Base-by-base conservation (phyloP, 306 rosid genomes). In the Gleditsia sinensis region DNA sequence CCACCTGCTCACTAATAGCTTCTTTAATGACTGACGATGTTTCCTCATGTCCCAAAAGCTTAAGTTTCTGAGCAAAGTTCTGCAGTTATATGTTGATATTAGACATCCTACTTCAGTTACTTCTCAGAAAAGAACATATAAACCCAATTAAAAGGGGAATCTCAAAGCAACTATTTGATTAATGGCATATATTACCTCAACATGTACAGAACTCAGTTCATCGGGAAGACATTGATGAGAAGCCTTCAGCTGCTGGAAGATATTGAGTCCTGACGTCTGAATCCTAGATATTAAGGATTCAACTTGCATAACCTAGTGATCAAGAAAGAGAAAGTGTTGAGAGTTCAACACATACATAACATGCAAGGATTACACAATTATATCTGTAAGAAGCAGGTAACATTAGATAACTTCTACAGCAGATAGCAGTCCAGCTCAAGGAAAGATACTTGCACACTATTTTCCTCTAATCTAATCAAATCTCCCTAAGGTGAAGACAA, bases 11-110 rank as follows among this genome's bases (percentile, higher is more conserved):
- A 32, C 49, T 72, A 70, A 83, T 75, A 61, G 88, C 90, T 70
- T 87, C 94, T 80, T 87, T 88, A 72, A 88, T 69, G 58, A 86
- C 78, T 56, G 71, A 72, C 36, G 88, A 78, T 75, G 66, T 83
- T 76, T 84, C 85, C 72, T 83, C 96, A 79, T 75, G 77, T 75
- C 86, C 84, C 85, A 84, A 67, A 69, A 69, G 88, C 96, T 86
- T 82, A 54, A 90, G 85, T 77, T 95, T 95, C 76, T 88, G 95
- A 53, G 80, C 68, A 75, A 88, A 84, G 32, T 75, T 83, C 97
- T 90, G 95, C 88, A 86, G 77, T 45, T 73, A 64, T 54, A 85
- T 4, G 75, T 55, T 63, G 59, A 60, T 65, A 51, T 81, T 45
- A 88, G 60, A 76, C 77, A 69, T 58, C 63, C 8, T 34, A 61